A percentile compares a stretch with the other conserved stretches of the same genome.
Conservation (phyloP, 345 rosid genomes). For the Xanthoceras sorbifolium region DNA sequence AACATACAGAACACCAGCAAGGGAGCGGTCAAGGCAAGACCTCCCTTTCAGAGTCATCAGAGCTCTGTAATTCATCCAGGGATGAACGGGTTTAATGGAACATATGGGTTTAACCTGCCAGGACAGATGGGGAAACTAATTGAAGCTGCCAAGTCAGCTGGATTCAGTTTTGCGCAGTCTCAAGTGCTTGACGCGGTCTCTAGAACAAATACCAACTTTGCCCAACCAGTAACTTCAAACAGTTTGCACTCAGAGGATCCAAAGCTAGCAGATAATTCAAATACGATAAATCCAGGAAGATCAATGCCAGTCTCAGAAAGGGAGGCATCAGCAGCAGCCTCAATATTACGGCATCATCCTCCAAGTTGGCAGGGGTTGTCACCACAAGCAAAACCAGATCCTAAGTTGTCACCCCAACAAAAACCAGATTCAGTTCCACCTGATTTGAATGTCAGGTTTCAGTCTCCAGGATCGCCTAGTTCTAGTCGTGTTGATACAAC, state of each 20-base stretch:
- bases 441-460: slow-evolving; percentile 47
- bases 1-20: slow-evolving; percentile 20
- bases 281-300: slow-evolving; percentile 3
- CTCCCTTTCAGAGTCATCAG: slow-evolving; percentile 32
- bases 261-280: slow-evolving; percentile 24
- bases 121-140: slow-evolving; percentile 38
- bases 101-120: slow-evolving; percentile 37
- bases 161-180: slow-evolving; percentile 34
- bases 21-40: slow-evolving; percentile 30
- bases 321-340: slow-evolving; percentile 17
- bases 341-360: slow-evolving; percentile 14
- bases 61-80: slow-evolving; percentile 25
- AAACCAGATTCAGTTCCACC: slow-evolving; percentile 41
- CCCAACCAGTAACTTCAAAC: slow-evolving; percentile 20
- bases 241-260: slow-evolving; percentile 26
- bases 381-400: slow-evolving; percentile 25
- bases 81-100: slow-evolving; percentile 46
- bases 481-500: slow-evolving; percentile 34
- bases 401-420: slow-evolving; percentile 24
- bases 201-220: slow-evolving; percentile 24
- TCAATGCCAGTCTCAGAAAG: slow-evolving; percentile 22
- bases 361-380: slow-evolving; percentile 25
- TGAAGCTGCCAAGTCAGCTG: slow-evolving; percentile 31
- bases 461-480: slow-evolving; percentile 48
- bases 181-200: slow-evolving; percentile 29